A percentile compares a stretch with the other conserved stretches of the same genome.
Evolutionary conservation across 2,329 filamentous ascomycete genomes (phyloP).

Genomic region (Nemania bipapillata): DNA sequence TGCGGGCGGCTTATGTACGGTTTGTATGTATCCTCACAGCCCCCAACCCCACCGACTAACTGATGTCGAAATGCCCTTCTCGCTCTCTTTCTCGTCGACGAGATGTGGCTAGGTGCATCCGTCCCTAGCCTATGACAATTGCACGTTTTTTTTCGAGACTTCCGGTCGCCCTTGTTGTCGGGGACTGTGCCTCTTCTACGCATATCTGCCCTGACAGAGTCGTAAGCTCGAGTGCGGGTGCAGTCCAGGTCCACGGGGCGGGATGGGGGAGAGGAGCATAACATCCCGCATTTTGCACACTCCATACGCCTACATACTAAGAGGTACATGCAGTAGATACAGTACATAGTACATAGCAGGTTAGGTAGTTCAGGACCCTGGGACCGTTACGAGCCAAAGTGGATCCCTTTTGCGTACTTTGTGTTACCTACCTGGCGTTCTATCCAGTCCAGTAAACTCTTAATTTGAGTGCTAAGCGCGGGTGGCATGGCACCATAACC

Average conservation of each 20-base stretch:
- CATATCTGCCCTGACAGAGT: slow-evolving; percentile 19
- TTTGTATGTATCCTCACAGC: no score
- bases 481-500: slow-evolving; percentile 3
- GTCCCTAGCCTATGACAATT: slow-evolving; percentile 6
- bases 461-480: slow-evolving; percentile 29
- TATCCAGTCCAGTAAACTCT: slow-evolving; percentile 12
- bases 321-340: background rate
- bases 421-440: slow-evolving; percentile 24
- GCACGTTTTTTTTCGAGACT: background rate
- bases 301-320: no score
- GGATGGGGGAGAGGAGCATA: background rate
- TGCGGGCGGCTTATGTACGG: no score
- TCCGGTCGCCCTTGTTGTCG: background rate
- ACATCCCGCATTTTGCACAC: slow-evolving; percentile 11
- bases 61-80: background rate
- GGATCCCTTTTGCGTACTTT: slow-evolving; percentile 3
- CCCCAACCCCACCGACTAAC: slow-evolving; percentile 23
- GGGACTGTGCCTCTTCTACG: slow-evolving; percentile 11
- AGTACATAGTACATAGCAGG: no score
- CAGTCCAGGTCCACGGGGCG: slow-evolving; percentile 6
- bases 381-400: slow-evolving; percentile 9
- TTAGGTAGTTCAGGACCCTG: slow-evolving; percentile 4
- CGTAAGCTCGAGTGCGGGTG: background rate
- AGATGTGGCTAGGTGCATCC: slow-evolving; percentile 28
- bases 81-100: background rate